Evolutionary conservation across 2,329 filamentous ascomycete species (phyloP).

Genomic region (Neofusicoccum parvum): DNA sequence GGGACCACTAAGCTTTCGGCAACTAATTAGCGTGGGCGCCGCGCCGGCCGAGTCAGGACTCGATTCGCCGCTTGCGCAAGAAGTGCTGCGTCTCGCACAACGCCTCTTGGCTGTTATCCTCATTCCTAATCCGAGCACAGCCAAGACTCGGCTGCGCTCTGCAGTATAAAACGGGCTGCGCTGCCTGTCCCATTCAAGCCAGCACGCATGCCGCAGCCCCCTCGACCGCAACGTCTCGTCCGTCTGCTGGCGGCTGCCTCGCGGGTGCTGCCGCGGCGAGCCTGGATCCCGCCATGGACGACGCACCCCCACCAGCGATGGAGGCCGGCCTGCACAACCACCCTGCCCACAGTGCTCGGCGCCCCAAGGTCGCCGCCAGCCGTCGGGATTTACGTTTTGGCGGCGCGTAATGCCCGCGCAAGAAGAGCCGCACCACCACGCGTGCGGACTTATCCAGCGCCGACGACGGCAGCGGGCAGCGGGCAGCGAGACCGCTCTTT

Average conservation of each 20-base stretch:
- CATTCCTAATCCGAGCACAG: not conserved
- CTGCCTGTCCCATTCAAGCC: not conserved
- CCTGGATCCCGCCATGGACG: too few relatives aligned
- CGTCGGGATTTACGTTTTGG: not conserved
- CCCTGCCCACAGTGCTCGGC: too few relatives aligned
- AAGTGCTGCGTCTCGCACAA: not conserved
- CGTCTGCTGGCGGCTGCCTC: not conserved
- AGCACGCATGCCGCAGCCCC: not conserved
- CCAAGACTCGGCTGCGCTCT: not conserved
- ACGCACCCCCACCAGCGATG: not conserved
- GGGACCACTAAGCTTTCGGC: not conserved
- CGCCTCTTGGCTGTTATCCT: slow-evolving; percentile 4
- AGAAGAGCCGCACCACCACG: slow-evolving; percentile 14
- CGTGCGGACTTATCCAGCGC: not conserved
- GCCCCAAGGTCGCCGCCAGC: not conserved
- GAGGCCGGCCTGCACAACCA: not conserved
- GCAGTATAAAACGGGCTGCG: not conserved
- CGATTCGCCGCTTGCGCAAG: not conserved
- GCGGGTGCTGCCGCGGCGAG: too few relatives aligned
- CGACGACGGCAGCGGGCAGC: not conserved
- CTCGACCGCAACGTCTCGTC: not conserved
- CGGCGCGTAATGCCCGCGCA: not conserved
- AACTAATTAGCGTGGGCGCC: not conserved
- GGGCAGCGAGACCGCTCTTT: not conserved
- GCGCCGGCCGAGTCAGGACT: not conserved